These are phyloP conservation scores for Lojkania enalia DNA, from an alignment of 2,329 filamentous ascomycete species.

Conservation along the genomic window DNA sequence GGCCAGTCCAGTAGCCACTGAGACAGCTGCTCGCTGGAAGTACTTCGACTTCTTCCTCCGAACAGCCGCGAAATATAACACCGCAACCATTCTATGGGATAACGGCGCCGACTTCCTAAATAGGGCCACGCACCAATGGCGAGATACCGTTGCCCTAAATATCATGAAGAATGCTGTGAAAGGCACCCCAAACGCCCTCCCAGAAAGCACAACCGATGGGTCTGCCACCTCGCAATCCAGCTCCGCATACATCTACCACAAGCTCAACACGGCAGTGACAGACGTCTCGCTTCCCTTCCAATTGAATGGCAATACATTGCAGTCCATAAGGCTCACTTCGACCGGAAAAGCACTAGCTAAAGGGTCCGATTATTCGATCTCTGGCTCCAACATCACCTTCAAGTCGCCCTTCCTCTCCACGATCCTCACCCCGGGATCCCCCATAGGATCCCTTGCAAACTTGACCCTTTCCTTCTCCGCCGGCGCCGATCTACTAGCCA, in stretches of 20 bases:
- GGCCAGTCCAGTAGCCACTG: conserved; percentile 54
- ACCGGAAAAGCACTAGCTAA: conserved; percentile 42
- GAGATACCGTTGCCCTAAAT: conserved; percentile 53
- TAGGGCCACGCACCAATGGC: conserved; percentile 54
- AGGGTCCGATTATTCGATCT: conserved; percentile 54
- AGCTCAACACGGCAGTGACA: conserved; percentile 49
- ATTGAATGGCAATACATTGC: conserved; percentile 59
- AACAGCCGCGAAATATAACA: conserved; percentile 54
- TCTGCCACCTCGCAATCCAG: conserved; percentile 51
- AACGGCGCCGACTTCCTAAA: conserved; percentile 61
- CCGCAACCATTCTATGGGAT: conserved; percentile 61
- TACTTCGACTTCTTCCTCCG: conserved; percentile 60
- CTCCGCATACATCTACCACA: conserved; percentile 61
- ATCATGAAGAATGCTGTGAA: conserved; percentile 53
- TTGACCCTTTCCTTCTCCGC: conserved; percentile 58
- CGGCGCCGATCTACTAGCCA: conserved; percentile 52
- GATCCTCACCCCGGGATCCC: conserved; percentile 47
- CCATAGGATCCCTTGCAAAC: conserved; percentile 54
- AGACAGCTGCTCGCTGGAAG: conserved; percentile 61
- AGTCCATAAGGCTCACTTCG: conserved; percentile 37
- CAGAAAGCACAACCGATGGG: conserved; percentile 57
- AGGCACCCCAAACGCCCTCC: conserved; percentile 54
- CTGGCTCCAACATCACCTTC: conserved; percentile 52
- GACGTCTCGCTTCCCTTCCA: conserved; percentile 54
- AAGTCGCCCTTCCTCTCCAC: conserved; percentile 51